phyloP scores from a whole-genome alignment of 106 monocot species.

The Triglochin maritima region DNA sequence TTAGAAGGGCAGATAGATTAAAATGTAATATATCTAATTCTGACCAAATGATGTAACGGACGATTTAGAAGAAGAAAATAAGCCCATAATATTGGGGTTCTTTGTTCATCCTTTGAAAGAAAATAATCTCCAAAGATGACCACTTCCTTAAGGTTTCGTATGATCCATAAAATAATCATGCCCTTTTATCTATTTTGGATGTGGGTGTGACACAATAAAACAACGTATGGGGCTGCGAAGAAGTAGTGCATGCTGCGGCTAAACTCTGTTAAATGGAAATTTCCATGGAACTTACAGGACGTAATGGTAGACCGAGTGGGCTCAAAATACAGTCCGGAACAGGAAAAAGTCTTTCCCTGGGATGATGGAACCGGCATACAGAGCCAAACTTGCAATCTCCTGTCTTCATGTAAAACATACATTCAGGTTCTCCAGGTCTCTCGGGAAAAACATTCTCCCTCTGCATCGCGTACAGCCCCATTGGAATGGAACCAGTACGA shows the following conservation, averaged over 20 bases:
- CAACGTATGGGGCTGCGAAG: too few species aligned
- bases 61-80: too few species aligned
- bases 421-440: slow-evolving; percentile 84
- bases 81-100: neutral
- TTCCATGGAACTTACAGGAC: slow-evolving; percentile 45
- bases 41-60: too few species aligned
- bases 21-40: too few species aligned
- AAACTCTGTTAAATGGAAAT: neutral
- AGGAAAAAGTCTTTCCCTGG: slow-evolving; percentile 57
- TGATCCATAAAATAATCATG: too few species aligned
- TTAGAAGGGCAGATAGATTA: neutral
- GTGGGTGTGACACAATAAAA: too few species aligned
- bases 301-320: slow-evolving; percentile 76
- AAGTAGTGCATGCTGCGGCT: neutral
- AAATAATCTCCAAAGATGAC: too few species aligned
- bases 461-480: slow-evolving; percentile 50
- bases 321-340: slow-evolving; percentile 65
- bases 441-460: slow-evolving; percentile 78
- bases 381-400: slow-evolving; percentile 95
- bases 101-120: too few species aligned
- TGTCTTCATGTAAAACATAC: slow-evolving; percentile 91
- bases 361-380: slow-evolving; percentile 82
- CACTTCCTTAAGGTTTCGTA: too few species aligned
- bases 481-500: slow-evolving; percentile 40
- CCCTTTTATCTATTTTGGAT: too few species aligned